These are phyloP conservation scores for Colletotrichum sp. DNA, from an alignment of 2,329 filamentous ascomycete genomes.

Conservation along the genomic window DNA sequence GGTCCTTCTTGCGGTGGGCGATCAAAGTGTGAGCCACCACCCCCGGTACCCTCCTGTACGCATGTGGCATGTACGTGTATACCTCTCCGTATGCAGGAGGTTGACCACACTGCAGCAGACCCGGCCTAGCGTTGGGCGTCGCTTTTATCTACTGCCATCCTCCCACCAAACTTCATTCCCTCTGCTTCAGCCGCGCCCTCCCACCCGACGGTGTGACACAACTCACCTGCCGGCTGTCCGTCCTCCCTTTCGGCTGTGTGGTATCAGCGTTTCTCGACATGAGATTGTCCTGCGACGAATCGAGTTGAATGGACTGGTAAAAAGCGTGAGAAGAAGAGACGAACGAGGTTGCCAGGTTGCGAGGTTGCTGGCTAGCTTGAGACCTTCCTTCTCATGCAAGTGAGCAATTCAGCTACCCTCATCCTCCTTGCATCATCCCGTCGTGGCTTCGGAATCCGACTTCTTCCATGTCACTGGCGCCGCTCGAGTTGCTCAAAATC, in stretches of 20 bases:
- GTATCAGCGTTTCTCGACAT: constrained; percentile 6
- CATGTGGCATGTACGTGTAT: not conserved
- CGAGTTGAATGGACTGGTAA: constrained; percentile 6
- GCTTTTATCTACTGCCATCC: constrained; percentile 19
- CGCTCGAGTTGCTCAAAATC: not conserved
- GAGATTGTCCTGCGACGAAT: not conserved
- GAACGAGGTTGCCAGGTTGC: not conserved
- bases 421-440: not conserved
- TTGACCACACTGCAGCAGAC: constrained; percentile 19
- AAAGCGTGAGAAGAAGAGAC: not conserved
- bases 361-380: not conserved
- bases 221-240: constrained; percentile 14
- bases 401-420: not conserved
- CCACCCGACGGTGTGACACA: constrained; percentile 13
- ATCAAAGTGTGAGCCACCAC: constrained; percentile 8
- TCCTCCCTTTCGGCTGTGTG: not conserved
- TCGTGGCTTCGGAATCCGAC: not conserved
- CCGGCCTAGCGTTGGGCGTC: constrained; percentile 2
- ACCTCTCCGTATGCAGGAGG: constrained; percentile 18
- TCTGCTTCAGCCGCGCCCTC: constrained; percentile 15
- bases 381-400: not conserved
- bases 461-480: not conserved
- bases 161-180: constrained; percentile 9
- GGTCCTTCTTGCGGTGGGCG: constrained; percentile 3
- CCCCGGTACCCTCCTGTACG: constrained; percentile 14